Evolutionary conservation across 768 basidiomycete species (phyloP), one percentile per base, ranked within the genome.

Genomic region (Pulveroboletus frians): DNA sequence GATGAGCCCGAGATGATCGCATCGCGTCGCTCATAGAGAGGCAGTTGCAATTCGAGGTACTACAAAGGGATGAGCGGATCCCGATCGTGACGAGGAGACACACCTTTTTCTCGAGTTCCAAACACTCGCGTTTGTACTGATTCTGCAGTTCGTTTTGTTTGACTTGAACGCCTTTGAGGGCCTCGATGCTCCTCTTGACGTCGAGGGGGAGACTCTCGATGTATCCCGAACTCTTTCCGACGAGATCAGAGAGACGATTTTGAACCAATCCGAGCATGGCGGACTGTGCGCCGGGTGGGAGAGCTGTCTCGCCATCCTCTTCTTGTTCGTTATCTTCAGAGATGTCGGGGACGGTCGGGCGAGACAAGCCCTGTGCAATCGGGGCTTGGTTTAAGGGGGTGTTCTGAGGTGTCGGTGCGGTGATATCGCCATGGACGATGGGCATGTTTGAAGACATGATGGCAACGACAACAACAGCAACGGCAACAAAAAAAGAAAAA

Each of bases 81-180:
- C 23, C 14, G 53, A 57, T 55, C 49, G 44, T 47, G 45, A 52
- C 52, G 51, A 37, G 20, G 36, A 58, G 26, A 49, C 43, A 52
- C 56, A 90, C 92, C 77, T 95, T 96, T 74, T 93, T 91, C 76
- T 98, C 94, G 47, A 98, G 77, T 69, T 94, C 91, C 39, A 96
- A 76, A 62, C 93, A 91, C 69, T 97, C 95, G 64, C 84, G 80
- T 71, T 97, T 96, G 77, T 94, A 67, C 76, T 92, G 80, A 60
- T 87, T 87, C 66, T 96, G 92, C 38, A 97, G 78, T 59, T 91
- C 85, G 57, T 84, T 82, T 69, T 96, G 92, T 73, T 92, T 85
- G 59, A 82, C 82, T 70, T 97, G 95, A 38, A 99, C 78, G 45
- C 94, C 95, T 69, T 96, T 95, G 64, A 99, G 76, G 14, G 84